Evolutionary conservation across 139 green algal species (phyloP), one percentile per base, ranked within the genome.

Genomic region (Ettlia oleoabundans): DNA sequence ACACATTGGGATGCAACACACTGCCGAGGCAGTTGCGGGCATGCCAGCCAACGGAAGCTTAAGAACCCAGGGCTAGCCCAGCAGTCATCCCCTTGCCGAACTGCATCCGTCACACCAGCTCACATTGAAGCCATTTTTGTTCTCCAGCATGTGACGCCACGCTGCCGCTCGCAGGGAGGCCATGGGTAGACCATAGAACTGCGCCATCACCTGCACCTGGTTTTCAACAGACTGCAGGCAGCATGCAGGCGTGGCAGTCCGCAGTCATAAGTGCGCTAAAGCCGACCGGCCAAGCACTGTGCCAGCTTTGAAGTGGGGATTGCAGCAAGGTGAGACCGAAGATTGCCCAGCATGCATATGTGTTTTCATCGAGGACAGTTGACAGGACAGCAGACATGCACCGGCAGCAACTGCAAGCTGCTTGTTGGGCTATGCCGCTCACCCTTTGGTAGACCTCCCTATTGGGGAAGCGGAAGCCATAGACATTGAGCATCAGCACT

Each of bases 131-230:
- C 68, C 68, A 41, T 55, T 76, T 1, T 47, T 47, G 8, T 41
- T 41, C 26, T 58, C 41, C 41, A 76, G 41, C 68, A 76, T 76
- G 37, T 41, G 35, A 0, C 68, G 18, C 68, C 68, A 76, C 0
- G 68, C 68, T 40, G 68, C 68, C 40, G 68, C 68, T 2, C 68
- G 40, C 26, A 76, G 68, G 26, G 68, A 76, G 68, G 68, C 68
- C 41, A 76, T 40, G 3, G 68, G 41, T 41, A 76, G 41, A 41
- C 68, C 68, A 13, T 76, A 76, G n/a, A 76, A 76, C 68, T 76
- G 68, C 9, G 40, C 68, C 68, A 76, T 76, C 38, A 76, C 68
- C 68, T 76, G 68, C 38, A 76, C 68, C n/a, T 76, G 68, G 28
- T 76, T 76, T 26, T 76, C 68, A 2, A 76, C 8, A 22, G 68